Evolutionary conservation across 1,284 basidiomycete genomes (phyloP), one percentile per base, ranked within the genome.

Genomic region (Ustilago lituana): DNA sequence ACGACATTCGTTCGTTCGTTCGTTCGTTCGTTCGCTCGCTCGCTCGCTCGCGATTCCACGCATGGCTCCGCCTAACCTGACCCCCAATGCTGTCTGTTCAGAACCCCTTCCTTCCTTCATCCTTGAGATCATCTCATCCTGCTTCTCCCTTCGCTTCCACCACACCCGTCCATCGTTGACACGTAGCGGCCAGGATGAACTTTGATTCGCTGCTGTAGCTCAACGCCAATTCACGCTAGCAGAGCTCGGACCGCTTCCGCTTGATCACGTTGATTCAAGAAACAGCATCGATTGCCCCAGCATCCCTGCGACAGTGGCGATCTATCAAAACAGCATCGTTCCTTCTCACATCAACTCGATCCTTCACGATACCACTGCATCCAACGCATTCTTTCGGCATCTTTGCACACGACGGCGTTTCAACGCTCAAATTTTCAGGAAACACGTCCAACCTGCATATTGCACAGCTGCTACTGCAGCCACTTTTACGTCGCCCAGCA

Each of bases 401-500:
- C 20, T 46, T 19, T 22, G 38, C 33, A 24, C 38, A 40, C 27
- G 27, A 29, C 27, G 12, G 12, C 12, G 12, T 12, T 12, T 6
- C 27, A 29, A 29, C 27, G 27, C 27, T 7, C 27, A 29, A 29
- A 7, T 29, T 29, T 29, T 29, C 12, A 12, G 24, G 3, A 23
- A 19, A 31, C 41, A 12, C n/a, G 20, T 19, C 39, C 29, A 43
- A 40, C 44, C 36, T 54, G 55, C 40, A 45, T 45, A 43, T 35
- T 5, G n/a, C 36, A 6, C 36, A 17, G 6, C 12, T 12, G 27
- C 27, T 6, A 29, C 27, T 29, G 27, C 27, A 29, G 27, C 27
- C 27, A 6, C 22, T 32, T 32, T 31, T 37, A 12, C 12, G 24
- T 35, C 27, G 40, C 48, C 54, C 55, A 61, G 26, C 45, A 72